Base-by-base conservation (phyloP, 2,329 filamentous ascomycete species). In the Diaporthe eres region DNA sequence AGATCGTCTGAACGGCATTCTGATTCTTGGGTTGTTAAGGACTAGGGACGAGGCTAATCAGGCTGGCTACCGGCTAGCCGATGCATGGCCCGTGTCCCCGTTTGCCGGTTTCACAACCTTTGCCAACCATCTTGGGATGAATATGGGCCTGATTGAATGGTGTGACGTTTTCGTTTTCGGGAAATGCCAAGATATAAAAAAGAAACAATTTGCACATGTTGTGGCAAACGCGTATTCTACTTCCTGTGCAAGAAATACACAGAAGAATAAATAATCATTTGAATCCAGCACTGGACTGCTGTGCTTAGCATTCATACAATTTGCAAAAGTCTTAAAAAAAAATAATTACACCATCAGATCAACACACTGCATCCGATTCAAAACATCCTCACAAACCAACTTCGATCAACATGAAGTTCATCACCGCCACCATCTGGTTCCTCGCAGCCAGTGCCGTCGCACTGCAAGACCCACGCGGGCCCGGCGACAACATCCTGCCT, bases 1-100 rank as follows among this genome's bases (percentile, higher is more conserved):
- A 70, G 65, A 70, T 70, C 49, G 49, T 70, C 65, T 70, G 65
- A 55, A 55, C 65, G 25, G 49, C 34, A 70, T 55, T 70, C 65
- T 70, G 65, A 70, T 42, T 70, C 65, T 47, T 70, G 49, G 34
- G 34, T 6, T 70, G 65, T 70, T 17, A 70, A 34, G 49, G 65
- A 70, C 49, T 70, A 39, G 8, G 65, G 65, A 70, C 65, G 65
- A 55, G 34, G 47, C 49, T 70, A 28, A 55, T 39, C 15, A 22
- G 34, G 13, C 34, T 55, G 47, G 47, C 1, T 22, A 28, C 65
- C 49, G 49, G 49, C 47, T n/a, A 19, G 12, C 9, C 34, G 49
- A 55, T 3, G 65, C 65, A 55, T 70, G 65, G 65, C 34, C 65
- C 65, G 65, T 70, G 65, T 70, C 17, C 65, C 31, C 31, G n/a